These are phyloP conservation scores for Diplodia scrobiculata DNA, from an alignment of 2,329 filamentous ascomycete genomes.

Conservation along the genomic window DNA sequence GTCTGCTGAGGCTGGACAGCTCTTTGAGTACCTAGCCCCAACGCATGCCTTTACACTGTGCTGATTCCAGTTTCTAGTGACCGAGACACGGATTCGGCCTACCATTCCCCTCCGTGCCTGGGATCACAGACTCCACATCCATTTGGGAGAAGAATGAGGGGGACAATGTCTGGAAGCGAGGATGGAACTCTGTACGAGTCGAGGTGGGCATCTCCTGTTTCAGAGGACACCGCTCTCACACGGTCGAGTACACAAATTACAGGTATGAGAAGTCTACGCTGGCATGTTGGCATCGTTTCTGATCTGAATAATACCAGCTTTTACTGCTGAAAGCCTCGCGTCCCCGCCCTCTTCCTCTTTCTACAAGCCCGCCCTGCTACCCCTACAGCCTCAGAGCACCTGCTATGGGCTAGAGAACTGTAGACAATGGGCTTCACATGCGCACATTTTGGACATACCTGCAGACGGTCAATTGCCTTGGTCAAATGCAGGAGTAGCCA, in stretches of 20 bases:
- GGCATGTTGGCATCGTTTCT: background rate
- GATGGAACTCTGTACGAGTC: background rate
- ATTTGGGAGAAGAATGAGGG: background rate
- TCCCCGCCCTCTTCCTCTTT: background rate
- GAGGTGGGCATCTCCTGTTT: background rate
- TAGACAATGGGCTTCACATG: background rate
- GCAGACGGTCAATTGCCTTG: background rate
- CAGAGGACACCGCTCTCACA: background rate
- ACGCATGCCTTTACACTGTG: background rate
- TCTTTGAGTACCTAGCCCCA: background rate
- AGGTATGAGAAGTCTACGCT: background rate
- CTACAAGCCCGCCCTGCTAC: background rate
- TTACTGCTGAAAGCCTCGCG: background rate
- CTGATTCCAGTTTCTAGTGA: background rate
- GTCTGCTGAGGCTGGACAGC: too few relatives aligned
- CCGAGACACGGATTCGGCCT: background rate
- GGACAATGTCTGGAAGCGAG: background rate
- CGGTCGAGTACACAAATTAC: background rate
- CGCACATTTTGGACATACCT: background rate
- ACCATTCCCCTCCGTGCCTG: background rate
- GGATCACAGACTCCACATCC: too few relatives aligned
- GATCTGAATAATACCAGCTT: background rate
- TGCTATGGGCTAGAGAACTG: background rate
- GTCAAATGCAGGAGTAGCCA: background rate
- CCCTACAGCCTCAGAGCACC: background rate